A percentile compares a stretch with the other conserved stretches of the same genome.
These are phyloP conservation scores for Psilocybe tampanensis DNA, from an alignment of 768 basidiomycete genomes.

Conservation along the genomic window DNA sequence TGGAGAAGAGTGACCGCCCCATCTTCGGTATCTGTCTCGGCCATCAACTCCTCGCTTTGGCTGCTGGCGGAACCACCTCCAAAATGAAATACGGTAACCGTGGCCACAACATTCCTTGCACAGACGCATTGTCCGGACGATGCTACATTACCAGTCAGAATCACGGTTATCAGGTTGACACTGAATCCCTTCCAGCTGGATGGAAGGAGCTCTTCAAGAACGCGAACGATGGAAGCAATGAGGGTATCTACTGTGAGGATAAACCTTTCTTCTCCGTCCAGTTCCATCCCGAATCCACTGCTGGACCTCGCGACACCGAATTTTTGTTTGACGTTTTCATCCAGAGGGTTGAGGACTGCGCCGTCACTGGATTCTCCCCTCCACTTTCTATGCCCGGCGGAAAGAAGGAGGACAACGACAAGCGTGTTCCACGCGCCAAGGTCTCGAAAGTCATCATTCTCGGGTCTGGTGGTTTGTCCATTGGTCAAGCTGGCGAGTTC, in stretches of 20 bases:
- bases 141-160: constrained; percentile 99
- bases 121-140: constrained; percentile 87
- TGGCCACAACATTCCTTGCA: constrained; percentile 98
- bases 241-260: constrained; percentile 92
- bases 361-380: constrained; percentile 50
- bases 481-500: constrained; percentile 99
- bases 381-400: constrained; percentile 77
- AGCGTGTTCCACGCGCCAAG: constrained; percentile 65
- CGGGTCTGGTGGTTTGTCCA: constrained; percentile 96
- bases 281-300: constrained; percentile 87
- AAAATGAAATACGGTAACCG: constrained; percentile 99
- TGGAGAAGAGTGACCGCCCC: constrained; percentile 76
- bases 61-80: constrained; percentile 90
- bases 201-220: constrained; percentile 97
- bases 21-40: constrained; percentile 99
- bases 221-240: constrained; percentile 97
- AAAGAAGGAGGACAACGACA: constrained; percentile 82
- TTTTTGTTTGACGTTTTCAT: constrained; percentile 99
- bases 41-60: constrained; percentile 94
- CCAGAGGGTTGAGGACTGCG: constrained; percentile 79
- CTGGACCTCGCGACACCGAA: constrained; percentile 95
- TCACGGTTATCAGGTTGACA: constrained; percentile 96
- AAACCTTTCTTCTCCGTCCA: constrained; percentile 99
- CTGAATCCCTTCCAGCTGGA: constrained; percentile 69
- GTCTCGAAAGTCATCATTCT: constrained; percentile 96